Base-by-base conservation (phyloP, 1,139 yeast species). In the Yamadazyma membranifaciens region DNA sequence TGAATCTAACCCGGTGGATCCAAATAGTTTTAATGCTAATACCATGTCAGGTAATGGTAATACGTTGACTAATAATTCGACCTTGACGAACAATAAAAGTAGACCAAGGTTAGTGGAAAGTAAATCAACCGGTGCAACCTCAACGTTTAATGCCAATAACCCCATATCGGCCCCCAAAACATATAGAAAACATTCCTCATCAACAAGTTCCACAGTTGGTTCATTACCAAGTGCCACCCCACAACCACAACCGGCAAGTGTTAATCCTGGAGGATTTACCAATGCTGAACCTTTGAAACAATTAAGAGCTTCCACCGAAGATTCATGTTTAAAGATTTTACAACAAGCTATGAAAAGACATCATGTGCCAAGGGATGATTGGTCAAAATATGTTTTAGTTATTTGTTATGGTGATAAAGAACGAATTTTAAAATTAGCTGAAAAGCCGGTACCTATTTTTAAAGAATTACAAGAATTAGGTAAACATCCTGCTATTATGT, bases 331-430 rank as follows among this genome's bases (percentile, higher is more conserved):
- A 54, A 87, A 87, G 61, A 85, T 92, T 22, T 66, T 92, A 38
- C 96, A 88, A 53, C 89, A 86, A 32, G 97, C 96, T 4, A 83
- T 89, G 85, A 81, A 83, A 50, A 76, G 95, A 48, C 95, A 91
- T 63, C 84, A 82, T 48, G 75, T 92, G 42, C 81, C 81, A 24
- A 78, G 83, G 31, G 84, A 80, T 40, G 96, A 89, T 57, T 87
- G 96, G 94, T 76, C 86, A 41, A 86, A 87, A 52, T 91, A 89
- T 56, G 96, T 92, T 1, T 69, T 92, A 42, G 91, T 91, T 22
- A 87, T 92, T 12, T 87, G 95, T 56, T 89, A 88, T 59, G 96
- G 94, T 14, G 96, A 89, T 58, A 84, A 85, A 55, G 98, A 92
- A 55, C 69, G 98, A 17, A 81, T 89, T 13, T 65, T 92, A 37